Conservation (phyloP, 108 stramenopile species). For the Skeletonema costatum region DNA sequence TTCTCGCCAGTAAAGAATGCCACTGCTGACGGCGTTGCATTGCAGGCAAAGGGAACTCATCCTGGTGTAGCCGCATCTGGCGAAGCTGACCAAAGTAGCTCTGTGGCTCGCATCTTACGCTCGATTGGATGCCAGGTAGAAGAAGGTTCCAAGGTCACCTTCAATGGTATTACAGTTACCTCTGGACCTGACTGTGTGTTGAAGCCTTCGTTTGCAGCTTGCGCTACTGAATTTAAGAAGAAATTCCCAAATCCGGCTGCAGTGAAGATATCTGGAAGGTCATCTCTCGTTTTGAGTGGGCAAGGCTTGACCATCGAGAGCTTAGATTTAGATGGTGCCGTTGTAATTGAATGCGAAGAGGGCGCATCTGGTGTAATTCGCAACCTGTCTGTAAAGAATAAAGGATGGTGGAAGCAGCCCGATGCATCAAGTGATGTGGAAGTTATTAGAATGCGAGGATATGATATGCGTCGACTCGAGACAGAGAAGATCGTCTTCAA, state of each 20-base stretch:
- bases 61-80: constrained; percentile 91
- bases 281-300: constrained; percentile 83
- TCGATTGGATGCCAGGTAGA: constrained; percentile 73
- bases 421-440: constrained; percentile 45
- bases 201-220: constrained; percentile 71
- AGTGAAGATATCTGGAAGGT: constrained; percentile 78
- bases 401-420: constrained; percentile 67
- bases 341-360: constrained; percentile 72
- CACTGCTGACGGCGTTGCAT: constrained; percentile 76
- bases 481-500: constrained; percentile 53
- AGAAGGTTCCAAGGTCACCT: constrained; percentile 52
- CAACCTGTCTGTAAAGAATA: constrained; percentile 69
- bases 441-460: constrained; percentile 82
- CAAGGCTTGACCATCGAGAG: constrained; percentile 80
- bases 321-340: constrained; percentile 82
- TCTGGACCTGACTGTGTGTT: constrained; percentile 83
- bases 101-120: constrained; percentile 59
- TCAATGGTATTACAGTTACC: constrained; percentile 65
- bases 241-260: constrained; percentile 71
- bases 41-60: constrained; percentile 85
- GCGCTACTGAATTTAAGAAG: constrained; percentile 65
- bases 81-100: constrained; percentile 91
- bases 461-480: constrained; percentile 51
- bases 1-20: constrained; percentile 97
- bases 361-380: constrained; percentile 59